phyloP scores from a whole-genome alignment of 768 basidiomycete genomes.

The Mycena rosella region DNA sequence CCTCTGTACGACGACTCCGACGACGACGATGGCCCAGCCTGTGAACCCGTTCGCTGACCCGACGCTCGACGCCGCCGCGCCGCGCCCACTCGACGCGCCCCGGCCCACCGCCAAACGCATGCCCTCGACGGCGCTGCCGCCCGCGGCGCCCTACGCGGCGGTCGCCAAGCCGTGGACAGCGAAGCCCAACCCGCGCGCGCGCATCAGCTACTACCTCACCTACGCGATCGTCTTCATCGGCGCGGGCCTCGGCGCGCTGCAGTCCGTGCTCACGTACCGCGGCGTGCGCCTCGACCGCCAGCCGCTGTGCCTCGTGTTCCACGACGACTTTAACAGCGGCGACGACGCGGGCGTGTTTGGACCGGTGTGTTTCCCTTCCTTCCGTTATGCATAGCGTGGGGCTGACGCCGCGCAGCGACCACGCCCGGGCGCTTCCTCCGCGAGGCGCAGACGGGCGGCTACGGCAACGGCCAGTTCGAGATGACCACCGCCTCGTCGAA shows the following conservation, averaged over 20 bases:
- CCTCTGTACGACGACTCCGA: no score
- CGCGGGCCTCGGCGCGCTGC: conserved; percentile 61
- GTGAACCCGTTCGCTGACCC: no score
- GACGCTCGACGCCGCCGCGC: no score
- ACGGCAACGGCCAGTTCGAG: conserved; percentile 85
- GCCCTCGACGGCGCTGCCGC: conserved; percentile 52
- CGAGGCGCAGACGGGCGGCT: conserved; percentile 87
- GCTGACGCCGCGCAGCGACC: conserved; percentile 44
- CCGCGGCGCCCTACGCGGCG: conserved; percentile 49
- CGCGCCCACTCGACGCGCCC: no score
- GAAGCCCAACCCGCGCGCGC: conserved; percentile 62
- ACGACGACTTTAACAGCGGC: conserved; percentile 74
- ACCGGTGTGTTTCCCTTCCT: conserved; percentile 22
- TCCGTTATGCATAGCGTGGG: no score
- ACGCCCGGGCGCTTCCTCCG: conserved; percentile 64
- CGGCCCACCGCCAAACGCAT: conserved; percentile 52
- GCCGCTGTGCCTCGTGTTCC: conserved; percentile 74
- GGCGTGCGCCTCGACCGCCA: conserved; percentile 66
- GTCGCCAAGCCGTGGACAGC: conserved; percentile 72
- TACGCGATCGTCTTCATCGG: conserved; percentile 69
- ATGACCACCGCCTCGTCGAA: conserved; percentile 81
- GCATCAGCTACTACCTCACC: conserved; percentile 68
- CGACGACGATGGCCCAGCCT: no score
- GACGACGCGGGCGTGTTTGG: conserved; percentile 67
- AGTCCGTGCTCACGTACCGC: conserved; percentile 69